These are phyloP conservation scores for Colletotrichum sp. DNA, from an alignment of 2,329 filamentous ascomycete genomes.

Conservation along the genomic window DNA sequence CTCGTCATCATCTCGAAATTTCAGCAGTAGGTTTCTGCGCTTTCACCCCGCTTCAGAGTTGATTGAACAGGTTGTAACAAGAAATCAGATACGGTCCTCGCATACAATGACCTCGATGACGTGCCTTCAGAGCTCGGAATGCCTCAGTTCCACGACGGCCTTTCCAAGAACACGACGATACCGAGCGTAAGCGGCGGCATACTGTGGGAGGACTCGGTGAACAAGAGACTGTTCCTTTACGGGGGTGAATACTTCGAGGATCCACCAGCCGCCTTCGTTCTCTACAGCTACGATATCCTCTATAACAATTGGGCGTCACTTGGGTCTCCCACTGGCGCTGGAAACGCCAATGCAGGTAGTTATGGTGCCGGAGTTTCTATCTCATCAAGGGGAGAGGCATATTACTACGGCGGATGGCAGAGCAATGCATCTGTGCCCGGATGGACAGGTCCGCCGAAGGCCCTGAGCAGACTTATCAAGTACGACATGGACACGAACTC, in stretches of 20 bases:
- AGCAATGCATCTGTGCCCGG: neutral
- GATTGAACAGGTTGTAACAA: neutral
- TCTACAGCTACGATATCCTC: neutral
- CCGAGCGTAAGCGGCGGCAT: neutral
- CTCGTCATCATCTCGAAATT: neutral
- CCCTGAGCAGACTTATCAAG: neutral
- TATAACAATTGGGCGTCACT: neutral
- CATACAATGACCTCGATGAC: neutral
- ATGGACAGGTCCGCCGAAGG: neutral
- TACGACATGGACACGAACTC: neutral
- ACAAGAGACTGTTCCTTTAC: neutral
- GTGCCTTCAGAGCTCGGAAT: neutral
- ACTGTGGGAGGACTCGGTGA: neutral
- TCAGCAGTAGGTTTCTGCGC: neutral
- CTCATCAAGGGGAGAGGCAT: neutral
- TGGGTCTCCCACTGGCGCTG: neutral
- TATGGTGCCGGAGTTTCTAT: neutral
- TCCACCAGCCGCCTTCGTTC: neutral
- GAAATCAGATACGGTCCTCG: neutral
- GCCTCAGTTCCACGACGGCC: neutral
- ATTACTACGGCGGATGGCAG: neutral
- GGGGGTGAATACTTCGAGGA: neutral
- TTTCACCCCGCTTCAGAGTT: neutral
- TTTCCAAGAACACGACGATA: neutral
- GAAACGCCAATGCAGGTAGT: neutral